Evolutionary conservation across 1,284 basidiomycete species (phyloP), one percentile per base, ranked within the genome.

Genomic region (Rhodotorula sp.): DNA sequence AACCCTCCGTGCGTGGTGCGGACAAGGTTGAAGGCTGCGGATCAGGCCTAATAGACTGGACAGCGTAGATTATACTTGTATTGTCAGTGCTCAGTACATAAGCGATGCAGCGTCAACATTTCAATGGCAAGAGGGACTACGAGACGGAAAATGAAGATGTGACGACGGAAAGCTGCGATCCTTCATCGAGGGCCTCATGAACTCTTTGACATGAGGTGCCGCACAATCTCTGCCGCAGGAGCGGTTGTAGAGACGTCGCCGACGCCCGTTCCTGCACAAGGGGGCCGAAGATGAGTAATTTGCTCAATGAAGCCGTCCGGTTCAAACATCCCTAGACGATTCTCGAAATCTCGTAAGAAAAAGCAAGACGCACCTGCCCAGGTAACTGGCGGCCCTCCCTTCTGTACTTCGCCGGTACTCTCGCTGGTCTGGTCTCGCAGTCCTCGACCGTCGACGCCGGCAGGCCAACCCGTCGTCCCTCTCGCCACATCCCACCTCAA

Each of bases 401-500:
- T 15, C 12, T 17, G 6, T 44, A 45, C 14, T 17, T 46, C 6
- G 30, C 60, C 26, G 2, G 54, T 20, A 37, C 59, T 30, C 24
- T 48, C 54, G 29, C 53, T 62, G 24, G 59, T 60, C 37, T 20
- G 2, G 33, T 62, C 62, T 48, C 60, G 14, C 48, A 67, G 2
- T 14, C 42, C 66, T 0, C 66, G 29, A 6, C 66, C 66, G 17
- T 67, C 60, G 6, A 57, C 44, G 3, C 66, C 54, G 12, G 4
- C 30, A 1, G 60, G 60, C 66, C 66, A 67, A 22, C 53, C 54
- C 6, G 46, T 46, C 49, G 58, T 61, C n/a, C 49, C 54, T 22
- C 69, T 29, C 20, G 66, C 59, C 4, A 61, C 22, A 45, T 71
- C 69, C 58, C 58, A 67, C 48, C 33, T 29, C 46, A 65, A 15